These are phyloP conservation scores for Bryoglossum gracile DNA, from an alignment of 495 filamentous ascomycete genomes.

Conservation along the genomic window DNA sequence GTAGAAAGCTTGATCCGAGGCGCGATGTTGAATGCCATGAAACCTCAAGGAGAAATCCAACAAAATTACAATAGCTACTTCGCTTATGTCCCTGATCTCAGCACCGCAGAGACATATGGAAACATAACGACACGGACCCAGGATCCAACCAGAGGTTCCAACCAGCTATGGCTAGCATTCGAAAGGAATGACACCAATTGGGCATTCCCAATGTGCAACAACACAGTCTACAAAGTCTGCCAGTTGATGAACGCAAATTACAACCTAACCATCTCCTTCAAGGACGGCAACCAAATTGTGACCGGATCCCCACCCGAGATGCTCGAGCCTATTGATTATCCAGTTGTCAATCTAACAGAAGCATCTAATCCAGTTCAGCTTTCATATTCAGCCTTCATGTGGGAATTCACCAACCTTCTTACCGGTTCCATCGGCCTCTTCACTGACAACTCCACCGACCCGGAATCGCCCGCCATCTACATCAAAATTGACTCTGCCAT, in stretches of 20 bases:
- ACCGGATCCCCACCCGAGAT: neutral
- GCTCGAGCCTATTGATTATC: neutral
- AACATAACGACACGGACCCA: neutral
- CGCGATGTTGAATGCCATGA: neutral
- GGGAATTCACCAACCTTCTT: neutral
- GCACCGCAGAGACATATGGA: neutral
- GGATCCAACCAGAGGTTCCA: slow-evolving; percentile 8
- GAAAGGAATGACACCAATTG: neutral
- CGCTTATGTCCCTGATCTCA: slow-evolving; percentile 5
- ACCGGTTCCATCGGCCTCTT: neutral
- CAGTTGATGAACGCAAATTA: neutral
- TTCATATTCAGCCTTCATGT: slow-evolving; percentile 1
- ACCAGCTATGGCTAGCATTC: slow-evolving; percentile 21
- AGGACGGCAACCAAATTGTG: neutral
- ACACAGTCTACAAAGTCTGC: neutral
- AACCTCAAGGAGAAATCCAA: neutral
- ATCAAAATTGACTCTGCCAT: neutral
- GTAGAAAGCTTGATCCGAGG: neutral
- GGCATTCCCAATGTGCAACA: no score
- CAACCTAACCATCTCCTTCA: neutral
- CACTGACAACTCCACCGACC: neutral
- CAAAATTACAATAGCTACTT: neutral
- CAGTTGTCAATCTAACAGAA: neutral
- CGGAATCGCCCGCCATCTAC: neutral
- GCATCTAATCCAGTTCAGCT: neutral